A percentile compares a stretch with the other conserved stretches of the same genome.
phyloP scores from a whole-genome alignment of 768 basidiomycete genomes.

The Suillus discolor region DNA sequence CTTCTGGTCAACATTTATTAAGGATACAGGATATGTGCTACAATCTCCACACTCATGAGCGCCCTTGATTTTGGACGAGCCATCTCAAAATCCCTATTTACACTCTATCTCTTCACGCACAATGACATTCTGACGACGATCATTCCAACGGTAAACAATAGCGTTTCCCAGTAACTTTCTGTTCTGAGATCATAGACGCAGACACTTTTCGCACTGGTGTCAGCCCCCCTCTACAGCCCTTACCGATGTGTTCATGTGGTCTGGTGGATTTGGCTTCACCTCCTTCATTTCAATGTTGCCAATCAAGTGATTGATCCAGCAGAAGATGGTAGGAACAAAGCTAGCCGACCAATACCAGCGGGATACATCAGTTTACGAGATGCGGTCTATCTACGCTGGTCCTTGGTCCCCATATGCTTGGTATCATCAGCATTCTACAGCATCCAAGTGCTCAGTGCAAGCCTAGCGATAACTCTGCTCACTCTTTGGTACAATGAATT shows the following conservation, averaged over 20 bases:
- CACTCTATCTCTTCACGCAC: slow-evolving; percentile 29
- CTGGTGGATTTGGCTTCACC: slow-evolving; percentile 50
- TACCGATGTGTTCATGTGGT: slow-evolving; percentile 29
- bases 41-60: slow-evolving; percentile 28
- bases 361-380: slow-evolving; percentile 41
- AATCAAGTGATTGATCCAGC: slow-evolving; percentile 44
- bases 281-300: slow-evolving; percentile 45
- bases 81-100: slow-evolving; percentile 13
- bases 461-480: slow-evolving; percentile 24
- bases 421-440: slow-evolving; percentile 35
- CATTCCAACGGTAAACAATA: slow-evolving; percentile 26
- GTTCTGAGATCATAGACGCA: slow-evolving; percentile 14
- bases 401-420: slow-evolving; percentile 37
- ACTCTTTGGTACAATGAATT: slow-evolving; percentile 35
- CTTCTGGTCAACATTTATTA: slow-evolving; percentile 18
- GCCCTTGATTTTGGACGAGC: slow-evolving; percentile 15
- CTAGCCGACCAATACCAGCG: slow-evolving; percentile 48
- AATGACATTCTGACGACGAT: slow-evolving; percentile 28
- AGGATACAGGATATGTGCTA: background rate
- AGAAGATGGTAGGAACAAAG: slow-evolving; percentile 47
- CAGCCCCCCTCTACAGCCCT: slow-evolving; percentile 33
- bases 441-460: slow-evolving; percentile 16
- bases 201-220: slow-evolving; percentile 37
- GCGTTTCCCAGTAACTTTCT: background rate
- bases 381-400: slow-evolving; percentile 40